A percentile compares a stretch with the other conserved stretches of the same genome.
Evolutionary conservation across 2,329 filamentous ascomycete species (phyloP).

Genomic region (Parastagonospora avenae): DNA sequence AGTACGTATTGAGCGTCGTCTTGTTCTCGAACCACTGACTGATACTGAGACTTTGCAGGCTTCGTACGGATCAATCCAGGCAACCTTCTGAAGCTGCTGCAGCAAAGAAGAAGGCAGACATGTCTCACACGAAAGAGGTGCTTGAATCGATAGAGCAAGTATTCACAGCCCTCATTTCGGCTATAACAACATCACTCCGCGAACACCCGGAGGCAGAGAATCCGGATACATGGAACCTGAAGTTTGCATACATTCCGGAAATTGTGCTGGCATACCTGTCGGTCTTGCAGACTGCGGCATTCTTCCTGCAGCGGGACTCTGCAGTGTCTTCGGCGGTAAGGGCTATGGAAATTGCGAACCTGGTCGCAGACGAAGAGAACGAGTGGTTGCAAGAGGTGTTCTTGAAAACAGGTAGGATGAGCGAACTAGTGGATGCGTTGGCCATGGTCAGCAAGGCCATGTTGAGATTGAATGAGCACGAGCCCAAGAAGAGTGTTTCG

Average conservation of each 20-base stretch:
- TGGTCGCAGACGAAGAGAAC: conserved; percentile 61
- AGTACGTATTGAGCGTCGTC: conserved; percentile 19
- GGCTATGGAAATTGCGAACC: conserved; percentile 82
- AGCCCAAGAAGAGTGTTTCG: conserved; percentile 44
- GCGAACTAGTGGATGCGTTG: conserved; percentile 61
- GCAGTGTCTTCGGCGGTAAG: conserved; percentile 78
- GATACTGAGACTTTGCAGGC: conserved; percentile 7
- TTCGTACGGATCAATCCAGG: conserved; percentile 12
- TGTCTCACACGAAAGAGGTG: conserved; percentile 44
- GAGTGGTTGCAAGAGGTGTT: conserved; percentile 46
- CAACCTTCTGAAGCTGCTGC: conserved; percentile 4
- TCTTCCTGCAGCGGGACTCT: conserved; percentile 73
- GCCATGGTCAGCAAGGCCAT: conserved; percentile 78
- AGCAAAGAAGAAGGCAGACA: conserved; percentile 23
- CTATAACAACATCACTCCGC: conserved; percentile 15
- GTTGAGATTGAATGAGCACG: conserved; percentile 54
- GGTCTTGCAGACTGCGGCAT: conserved; percentile 79
- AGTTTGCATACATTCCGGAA: conserved; percentile 83
- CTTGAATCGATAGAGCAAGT: conserved; percentile 47
- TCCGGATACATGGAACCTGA: conserved; percentile 66
- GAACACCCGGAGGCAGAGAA: not conserved
- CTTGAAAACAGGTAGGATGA: conserved; percentile 49
- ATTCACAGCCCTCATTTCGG: conserved; percentile 44
- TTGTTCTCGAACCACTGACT: not conserved
- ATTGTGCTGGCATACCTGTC: conserved; percentile 82